Conservation (phyloP, 148 eudicot species). For the Salicornia ramosissima region DNA sequence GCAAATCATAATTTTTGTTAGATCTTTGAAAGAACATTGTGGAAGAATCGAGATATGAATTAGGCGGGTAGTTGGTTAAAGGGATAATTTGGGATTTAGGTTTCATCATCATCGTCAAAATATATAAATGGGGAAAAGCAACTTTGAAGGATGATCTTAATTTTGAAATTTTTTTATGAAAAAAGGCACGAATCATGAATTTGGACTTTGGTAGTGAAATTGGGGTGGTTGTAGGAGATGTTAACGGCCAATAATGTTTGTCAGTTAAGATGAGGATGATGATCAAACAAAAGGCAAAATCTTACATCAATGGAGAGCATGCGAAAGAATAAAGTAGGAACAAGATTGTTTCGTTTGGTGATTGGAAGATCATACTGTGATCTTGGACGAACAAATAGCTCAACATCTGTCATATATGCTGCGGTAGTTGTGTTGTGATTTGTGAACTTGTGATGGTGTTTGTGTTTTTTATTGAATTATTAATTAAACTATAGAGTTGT, state of each 20-base stretch:
- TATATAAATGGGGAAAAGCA: not conserved
- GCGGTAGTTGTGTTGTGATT: no score
- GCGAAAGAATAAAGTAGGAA: no score
- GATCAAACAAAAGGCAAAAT: not conserved
- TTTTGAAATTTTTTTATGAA: not conserved
- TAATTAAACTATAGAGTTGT: no score
- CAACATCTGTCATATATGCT: no score
- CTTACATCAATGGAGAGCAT: not conserved
- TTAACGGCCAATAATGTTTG: not conserved
- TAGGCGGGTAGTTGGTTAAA: conserved; percentile 16
- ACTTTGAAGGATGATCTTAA: not conserved
- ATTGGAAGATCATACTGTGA: no score
- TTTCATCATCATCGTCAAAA: conserved; percentile 12
- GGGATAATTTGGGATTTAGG: conserved; percentile 28
- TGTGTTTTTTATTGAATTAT: no score
- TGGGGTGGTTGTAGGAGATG: not conserved
- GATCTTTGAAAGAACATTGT: conserved; percentile 21
- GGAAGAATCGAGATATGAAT: conserved; percentile 18
- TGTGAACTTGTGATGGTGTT: no score
- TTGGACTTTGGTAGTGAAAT: no score
- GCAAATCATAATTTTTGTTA: conserved; percentile 21
- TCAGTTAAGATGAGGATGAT: not conserved
- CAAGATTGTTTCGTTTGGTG: no score
- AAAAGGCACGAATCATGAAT: not conserved
- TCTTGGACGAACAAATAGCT: no score